Evolutionary conservation across 805 yeast species (phyloP).

Genomic region (Saccharomyces mikatae): DNA sequence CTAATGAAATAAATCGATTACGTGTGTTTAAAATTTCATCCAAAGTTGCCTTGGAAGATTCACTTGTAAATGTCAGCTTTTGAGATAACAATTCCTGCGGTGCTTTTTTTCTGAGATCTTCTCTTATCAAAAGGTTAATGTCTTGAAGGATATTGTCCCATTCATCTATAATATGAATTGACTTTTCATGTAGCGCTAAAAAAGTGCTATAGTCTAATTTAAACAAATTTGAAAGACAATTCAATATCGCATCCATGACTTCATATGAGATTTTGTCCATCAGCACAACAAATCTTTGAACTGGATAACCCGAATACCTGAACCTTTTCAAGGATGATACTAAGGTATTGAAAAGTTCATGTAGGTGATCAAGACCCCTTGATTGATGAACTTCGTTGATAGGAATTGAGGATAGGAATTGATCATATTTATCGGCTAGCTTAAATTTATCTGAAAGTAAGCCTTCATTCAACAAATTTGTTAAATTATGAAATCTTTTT

Average conservation of each 20-base stretch:
- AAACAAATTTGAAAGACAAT: conserved; percentile 41
- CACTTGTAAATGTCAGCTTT: conserved; percentile 43
- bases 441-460: conserved; percentile 50
- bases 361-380: conserved; percentile 37
- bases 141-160: conserved; percentile 61
- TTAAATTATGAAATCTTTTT: conserved; percentile 72
- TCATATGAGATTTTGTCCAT: conserved; percentile 59
- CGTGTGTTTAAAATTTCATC: conserved; percentile 35
- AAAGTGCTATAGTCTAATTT: conserved; percentile 36
- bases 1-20: conserved; percentile 43
- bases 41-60: conserved; percentile 36
- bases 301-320: conserved; percentile 53
- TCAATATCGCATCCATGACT: conserved; percentile 38
- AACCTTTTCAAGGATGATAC: conserved; percentile 61
- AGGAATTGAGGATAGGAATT: conserved; percentile 64
- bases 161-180: conserved; percentile 33
- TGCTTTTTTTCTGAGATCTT: conserved; percentile 55
- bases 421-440: conserved; percentile 47
- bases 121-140: conserved; percentile 57
- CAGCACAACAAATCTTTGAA: conserved; percentile 53
- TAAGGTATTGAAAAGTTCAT: conserved; percentile 37
- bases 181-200: conserved; percentile 6
- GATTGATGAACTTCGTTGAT: conserved; percentile 48
- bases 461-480: conserved; percentile 63
- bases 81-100: conserved; percentile 63